Evolutionary conservation across 169 alveolate species (phyloP), one percentile per base, ranked within the genome.

Genomic region (Cryptosporidium meleagridis): DNA sequence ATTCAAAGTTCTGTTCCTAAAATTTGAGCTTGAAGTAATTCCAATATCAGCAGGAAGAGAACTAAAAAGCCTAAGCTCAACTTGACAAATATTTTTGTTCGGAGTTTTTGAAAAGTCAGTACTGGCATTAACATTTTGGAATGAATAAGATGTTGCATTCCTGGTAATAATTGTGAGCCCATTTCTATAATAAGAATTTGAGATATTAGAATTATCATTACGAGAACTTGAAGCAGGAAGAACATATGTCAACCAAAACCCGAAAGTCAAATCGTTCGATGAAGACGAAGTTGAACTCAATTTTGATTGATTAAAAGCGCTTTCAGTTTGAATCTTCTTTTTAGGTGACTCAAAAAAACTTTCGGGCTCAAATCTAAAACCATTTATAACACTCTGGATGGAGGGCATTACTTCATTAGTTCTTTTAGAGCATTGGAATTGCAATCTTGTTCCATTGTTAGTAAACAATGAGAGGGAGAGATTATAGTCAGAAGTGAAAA

Each of bases 21-120:
- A 53, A 18, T 80, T 65, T 0, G 72, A 26, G 65, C 48, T 26
- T 3, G 89, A 65, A 59, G 21, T 23, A 2, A 59, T 35, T 31
- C 48, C 70, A 10, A 80, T 29, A 33, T 80, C 89, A 12, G 89
- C 89, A 21, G 89, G 89, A 37, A 80, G 52, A 4, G 89, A 80
- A n/a, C 51, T 80, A 45, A 62, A 80, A 1, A 80, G 75, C 39
- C 89, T 23, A 7, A 80, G 59, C 52, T 80, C 89, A 26, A 80
- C 37, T 62, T 80, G 53, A 39, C 53, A 80, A 14, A 45, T 44
- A 31, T 41, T 80, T 21, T 67, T 80, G 39, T 41, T 44, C n/a
- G 73, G 62, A 9, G 68, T 10, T 7, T 8, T 80, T 10, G 80
- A 62, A 29, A 45, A 59, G 41, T 62, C 80, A 10, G 69, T 62